Conservation (phyloP, 2,329 filamentous ascomycete genomes). For the Fusarium hostae region DNA sequence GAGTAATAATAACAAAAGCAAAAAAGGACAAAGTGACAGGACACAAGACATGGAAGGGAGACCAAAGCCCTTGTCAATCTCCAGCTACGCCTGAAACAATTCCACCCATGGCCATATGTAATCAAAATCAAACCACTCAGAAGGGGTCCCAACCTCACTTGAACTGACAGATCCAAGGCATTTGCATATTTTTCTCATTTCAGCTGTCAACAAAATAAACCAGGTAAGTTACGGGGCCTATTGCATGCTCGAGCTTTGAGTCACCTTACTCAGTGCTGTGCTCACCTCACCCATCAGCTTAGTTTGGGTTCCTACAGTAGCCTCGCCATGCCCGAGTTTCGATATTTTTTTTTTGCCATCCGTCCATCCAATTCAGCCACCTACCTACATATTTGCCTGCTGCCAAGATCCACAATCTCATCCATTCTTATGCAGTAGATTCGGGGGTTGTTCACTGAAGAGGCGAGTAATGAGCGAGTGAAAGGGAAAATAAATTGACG, state of each 20-base stretch:
- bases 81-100: slow-evolving; percentile 39
- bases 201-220: slow-evolving; percentile 7
- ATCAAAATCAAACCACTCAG: slow-evolving; percentile 38
- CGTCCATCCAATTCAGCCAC: slow-evolving; percentile 6
- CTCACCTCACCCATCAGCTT: slow-evolving; percentile 19
- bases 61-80: slow-evolving; percentile 33
- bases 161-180: slow-evolving; percentile 14
- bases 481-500: slow-evolving; percentile 17
- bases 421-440: slow-evolving; percentile 29
- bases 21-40: slow-evolving; percentile 8
- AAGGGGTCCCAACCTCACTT: slow-evolving; percentile 21
- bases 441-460: slow-evolving; percentile 3
- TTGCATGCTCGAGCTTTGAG: slow-evolving; percentile 16
- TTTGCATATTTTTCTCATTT: slow-evolving; percentile 29
- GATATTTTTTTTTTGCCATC: slow-evolving; percentile 24
- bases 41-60: slow-evolving; percentile 29
- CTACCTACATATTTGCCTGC: slow-evolving; percentile 6
- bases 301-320: neutral
- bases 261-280: slow-evolving; percentile 16
- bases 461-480: slow-evolving; percentile 24
- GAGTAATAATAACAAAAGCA: slow-evolving; percentile 19
- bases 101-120: slow-evolving; percentile 29
- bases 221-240: slow-evolving; percentile 1
- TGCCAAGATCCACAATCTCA: slow-evolving; percentile 1
- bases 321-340: slow-evolving; percentile 25